These are phyloP conservation scores for Fusarium pininemorale DNA, from an alignment of 2,329 filamentous ascomycete species.

Conservation along the genomic window DNA sequence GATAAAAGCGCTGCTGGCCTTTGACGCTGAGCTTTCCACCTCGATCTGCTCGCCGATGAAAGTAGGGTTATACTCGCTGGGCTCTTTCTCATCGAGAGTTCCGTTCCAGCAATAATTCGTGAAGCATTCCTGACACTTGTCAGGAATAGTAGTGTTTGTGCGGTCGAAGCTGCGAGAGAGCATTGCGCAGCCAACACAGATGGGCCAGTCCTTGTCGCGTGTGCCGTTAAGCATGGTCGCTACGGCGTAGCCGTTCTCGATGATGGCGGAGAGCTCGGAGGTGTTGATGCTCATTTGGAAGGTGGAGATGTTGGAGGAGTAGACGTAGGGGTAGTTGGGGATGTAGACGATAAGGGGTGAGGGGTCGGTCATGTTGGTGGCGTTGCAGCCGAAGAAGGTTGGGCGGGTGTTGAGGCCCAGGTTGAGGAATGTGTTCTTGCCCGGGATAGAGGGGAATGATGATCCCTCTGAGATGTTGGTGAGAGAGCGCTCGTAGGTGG, in stretches of 20 bases:
- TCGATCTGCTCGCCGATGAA: constrained; percentile 42
- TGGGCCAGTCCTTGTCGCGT: constrained; percentile 76
- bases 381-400: constrained; percentile 72
- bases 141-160: constrained; percentile 74
- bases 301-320: constrained; percentile 81
- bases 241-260: constrained; percentile 85
- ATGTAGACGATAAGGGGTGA: constrained; percentile 85
- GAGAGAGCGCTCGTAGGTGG: constrained; percentile 65
- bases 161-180: constrained; percentile 78
- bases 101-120: constrained; percentile 92
- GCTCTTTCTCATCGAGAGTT: constrained; percentile 53
- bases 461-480: constrained; percentile 60
- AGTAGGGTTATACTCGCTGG: constrained; percentile 47
- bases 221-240: constrained; percentile 86
- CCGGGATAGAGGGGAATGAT: constrained; percentile 67
- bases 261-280: constrained; percentile 77
- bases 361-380: constrained; percentile 59
- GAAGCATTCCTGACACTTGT: constrained; percentile 81
- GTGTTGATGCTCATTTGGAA: constrained; percentile 73
- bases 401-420: constrained; percentile 67
- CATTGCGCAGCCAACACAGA: constrained; percentile 89
- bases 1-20: constrained; percentile 23
- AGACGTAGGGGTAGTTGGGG: constrained; percentile 78
- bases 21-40: constrained; percentile 35
- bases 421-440: constrained; percentile 64